Evolutionary conservation across 306 rosid genomes (phyloP).

Genomic region (Dalbergia cochinchinensis): DNA sequence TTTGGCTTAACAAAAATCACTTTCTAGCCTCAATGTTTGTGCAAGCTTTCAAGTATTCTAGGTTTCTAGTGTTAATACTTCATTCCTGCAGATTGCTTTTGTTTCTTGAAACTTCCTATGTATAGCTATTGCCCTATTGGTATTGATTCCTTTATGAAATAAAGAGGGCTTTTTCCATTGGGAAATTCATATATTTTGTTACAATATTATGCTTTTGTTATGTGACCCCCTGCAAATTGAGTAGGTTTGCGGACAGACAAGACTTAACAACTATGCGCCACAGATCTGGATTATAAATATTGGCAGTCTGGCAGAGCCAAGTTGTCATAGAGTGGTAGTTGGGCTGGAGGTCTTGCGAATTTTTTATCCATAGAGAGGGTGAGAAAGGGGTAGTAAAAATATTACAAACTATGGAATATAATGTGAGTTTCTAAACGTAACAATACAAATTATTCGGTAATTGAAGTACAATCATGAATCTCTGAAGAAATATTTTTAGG

Average conservation of each 20-base stretch:
- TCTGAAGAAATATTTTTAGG: not conserved
- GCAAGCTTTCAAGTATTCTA: not conserved
- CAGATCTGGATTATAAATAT: conserved; percentile 24
- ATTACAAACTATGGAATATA: conserved; percentile 10
- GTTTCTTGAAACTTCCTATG: conserved; percentile 25
- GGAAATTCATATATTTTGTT: conserved; percentile 1
- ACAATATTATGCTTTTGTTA: not conserved
- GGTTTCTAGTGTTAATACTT: conserved; percentile 5
- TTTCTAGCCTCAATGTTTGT: conserved; percentile 13
- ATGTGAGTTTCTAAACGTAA: conserved; percentile 5
- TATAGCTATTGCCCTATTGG: not conserved
- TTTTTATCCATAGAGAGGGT: not conserved
- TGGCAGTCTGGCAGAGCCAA: conserved; percentile 21
- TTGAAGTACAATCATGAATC: conserved; percentile 22
- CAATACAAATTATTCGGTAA: conserved; percentile 13
- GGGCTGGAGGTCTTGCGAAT: not conserved
- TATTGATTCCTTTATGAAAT: conserved; percentile 22
- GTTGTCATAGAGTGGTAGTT: conserved; percentile 17
- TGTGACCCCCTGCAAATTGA: conserved; percentile 20
- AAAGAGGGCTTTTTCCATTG: not conserved
- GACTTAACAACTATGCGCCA: conserved; percentile 32
- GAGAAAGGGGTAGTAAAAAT: conserved; percentile 4
- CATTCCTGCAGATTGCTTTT: conserved; percentile 32
- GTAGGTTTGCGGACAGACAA: conserved; percentile 22
- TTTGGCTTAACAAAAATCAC: conserved; percentile 16